Evolutionary conservation across 306 rosid species (phyloP), one percentile per base, ranked within the genome.

Genomic region (Arachis stenosperma): DNA sequence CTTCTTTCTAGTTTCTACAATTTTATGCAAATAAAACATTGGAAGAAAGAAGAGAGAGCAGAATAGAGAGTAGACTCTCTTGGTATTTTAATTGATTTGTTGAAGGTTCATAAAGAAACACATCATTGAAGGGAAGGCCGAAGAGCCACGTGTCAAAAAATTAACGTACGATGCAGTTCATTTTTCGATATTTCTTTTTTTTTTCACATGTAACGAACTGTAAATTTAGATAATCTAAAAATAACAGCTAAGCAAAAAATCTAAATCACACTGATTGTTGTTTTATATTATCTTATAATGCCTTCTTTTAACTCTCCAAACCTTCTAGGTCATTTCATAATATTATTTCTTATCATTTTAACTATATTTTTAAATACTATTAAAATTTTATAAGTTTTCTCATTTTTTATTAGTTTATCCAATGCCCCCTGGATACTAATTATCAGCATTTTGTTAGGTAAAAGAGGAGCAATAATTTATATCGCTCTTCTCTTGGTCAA

Each of bases 1-100:
- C 27, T 43, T 52, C 58, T 43, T 52, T 1, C 50, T 48, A 11
- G 37, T 33, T 33, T 33, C 37, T 33, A 33, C 37, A 33, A 22
- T 22, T 22, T 22, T 22, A 22, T 22, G 61, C 55, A 41, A 60
- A 61, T 67, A 69, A 66, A 52, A 53, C 27, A 44, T 68, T 60
- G 52, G 14, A 53, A 68, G 76, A 69, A 48, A 30, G 43, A 65
- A 64, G 54, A 50, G 56, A 67, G 56, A 65, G 65, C 30, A 66
- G 37, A 47, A 46, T 42, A 37, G 51, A 78, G 43, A 40, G 47
- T 61, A 67, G 81, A 47, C 8, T 17, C 13, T 13, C 17, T 53
- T 71, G 2, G 36, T 44, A 6, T 42, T 30, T 65, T 3, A 50
- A 5, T 63, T 8, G 8, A 51, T 17, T 60, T 11, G 40, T 65